Conservation (phyloP, 2,329 filamentous ascomycete genomes). For the Botrytis pseudocinerea region DNA sequence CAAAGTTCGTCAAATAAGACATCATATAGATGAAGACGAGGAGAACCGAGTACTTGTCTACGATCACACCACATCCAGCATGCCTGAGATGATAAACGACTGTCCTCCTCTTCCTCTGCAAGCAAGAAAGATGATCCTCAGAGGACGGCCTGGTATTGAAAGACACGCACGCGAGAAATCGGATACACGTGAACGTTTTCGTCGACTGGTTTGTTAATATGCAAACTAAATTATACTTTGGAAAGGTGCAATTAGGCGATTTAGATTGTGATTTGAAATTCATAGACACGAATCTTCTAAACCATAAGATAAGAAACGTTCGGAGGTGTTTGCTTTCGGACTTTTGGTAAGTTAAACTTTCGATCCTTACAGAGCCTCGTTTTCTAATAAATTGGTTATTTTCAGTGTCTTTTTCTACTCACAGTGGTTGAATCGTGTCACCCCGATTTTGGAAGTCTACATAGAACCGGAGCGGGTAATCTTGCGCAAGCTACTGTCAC, state of each 20-base stretch:
- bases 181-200: slow-evolving; percentile 26
- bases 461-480: slow-evolving; percentile 37
- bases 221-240: slow-evolving; percentile 7
- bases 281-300: slow-evolving; percentile 24
- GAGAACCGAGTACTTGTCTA: slow-evolving; percentile 8
- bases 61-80: not conserved
- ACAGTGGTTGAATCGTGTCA: slow-evolving; percentile 35
- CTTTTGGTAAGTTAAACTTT: slow-evolving; percentile 27
- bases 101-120: slow-evolving; percentile 11
- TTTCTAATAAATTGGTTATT: slow-evolving; percentile 20
- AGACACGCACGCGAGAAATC: slow-evolving; percentile 26
- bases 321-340: slow-evolving; percentile 29
- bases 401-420: slow-evolving; percentile 36
- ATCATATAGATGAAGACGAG: slow-evolving; percentile 13
- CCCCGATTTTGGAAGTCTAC: slow-evolving; percentile 34
- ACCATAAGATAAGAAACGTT: slow-evolving; percentile 28
- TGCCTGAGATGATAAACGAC: slow-evolving; percentile 8
- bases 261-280: slow-evolving; percentile 27
- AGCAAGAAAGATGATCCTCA: slow-evolving; percentile 15
- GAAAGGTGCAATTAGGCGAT: slow-evolving; percentile 24
- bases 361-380: not conserved
- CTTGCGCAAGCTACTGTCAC: slow-evolving; percentile 38
- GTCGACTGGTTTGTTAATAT: slow-evolving; percentile 24
- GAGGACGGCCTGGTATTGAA: slow-evolving; percentile 23
- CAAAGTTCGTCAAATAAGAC: slow-evolving; percentile 2